Evolutionary conservation across 805 yeast species (phyloP), one percentile per base, ranked within the genome.

Genomic region (Candida manassasensis): DNA sequence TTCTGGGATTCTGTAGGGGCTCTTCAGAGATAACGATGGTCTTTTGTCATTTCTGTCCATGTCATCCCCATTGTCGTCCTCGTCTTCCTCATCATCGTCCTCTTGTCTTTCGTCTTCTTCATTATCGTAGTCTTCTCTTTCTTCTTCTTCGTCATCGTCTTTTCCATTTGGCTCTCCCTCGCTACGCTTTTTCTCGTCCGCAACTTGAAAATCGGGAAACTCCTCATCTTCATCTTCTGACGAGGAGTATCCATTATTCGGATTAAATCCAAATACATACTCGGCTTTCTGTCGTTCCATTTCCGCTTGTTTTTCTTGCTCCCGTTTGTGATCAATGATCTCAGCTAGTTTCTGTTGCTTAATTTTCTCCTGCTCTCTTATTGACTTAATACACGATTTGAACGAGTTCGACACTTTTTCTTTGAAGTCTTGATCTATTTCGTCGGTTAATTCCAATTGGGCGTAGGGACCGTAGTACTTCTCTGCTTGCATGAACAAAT

Each of bases 401-500:
- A 67, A 64, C 27, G 58, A 62, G 4, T 48, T 44, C 7, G 50
- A 42, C 12, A 65, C 37, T 2, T 47, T 33, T 2, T 33, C 38
- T 12, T 48, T 41, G 41, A 56, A 64, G 27, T 42, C 42, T n/a
- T 40, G 21, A 11, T 42, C 41, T 14, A 55, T 50, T 12, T 53
- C 60, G 2, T 38, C 35, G 0, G 63, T 50, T 4, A 55, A 44
- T 9, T 40, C 34, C 3, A 39, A 22, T 2, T 37, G 30, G 11
- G 69, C 66, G 38, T 61, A 67, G 1, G 71, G 68, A 3, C 71
- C 63, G 35, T 48, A 63, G 25, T 51, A 49, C 27, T 44, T 44
- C 37, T 67, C 73, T 1, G 72, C 71, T 29, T 57, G 45, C 47
- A 66, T 50, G 41, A 49, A 66, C 3, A 63, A 44, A 37, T 65